Base-by-base conservation (phyloP, 257 asterid species). In the Solanum neorickii region DNA sequence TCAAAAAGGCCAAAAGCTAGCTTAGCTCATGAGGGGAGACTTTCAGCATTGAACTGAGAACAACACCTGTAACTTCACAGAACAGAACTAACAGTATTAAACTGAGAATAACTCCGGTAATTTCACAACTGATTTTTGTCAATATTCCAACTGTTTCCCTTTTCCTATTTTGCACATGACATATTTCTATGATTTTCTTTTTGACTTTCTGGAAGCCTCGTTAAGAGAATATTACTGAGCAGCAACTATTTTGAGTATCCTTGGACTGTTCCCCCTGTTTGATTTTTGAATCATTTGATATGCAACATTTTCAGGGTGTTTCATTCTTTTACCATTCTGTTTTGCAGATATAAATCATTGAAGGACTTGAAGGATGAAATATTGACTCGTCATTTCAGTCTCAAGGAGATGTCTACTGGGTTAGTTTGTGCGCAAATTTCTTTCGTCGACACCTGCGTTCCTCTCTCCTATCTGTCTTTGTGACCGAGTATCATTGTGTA, bases 371-470 rank as follows among this genome's bases (percentile, higher is more conserved):
- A 91, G 86, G 97, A 92, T 84, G 94, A 92, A 76, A 89, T 97
- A 87, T 86, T 87, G 83, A 91, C 88, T 49, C 97, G 96, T 86
- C 92, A 92, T 90, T 73, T 86, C 80, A 89, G 92, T 88, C 89
- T 93, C 23, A 86, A 60, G 93, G 99, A 97, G 88, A 82, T 97
- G 93, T 95, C 98, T 84, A 89, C 98, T 66, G 99, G 99, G 99
- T 97, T 84, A 91, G 96, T 88, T 39, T 41, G 8, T 85, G 56
- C 6, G 44, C 44, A 29, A 31, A 82, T 82, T 47, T 82, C 46
- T 20, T 82, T 49, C 7, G 37, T 29, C 52, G 69, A 49, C 7
- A 82, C 23, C 12, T 47, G 62, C 12, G 69, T 82, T 82, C 11
- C 31, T 9, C 82, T 13, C 49, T 33, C 62, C 41, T 33, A 10